Conservation (phyloP, 2,329 filamentous ascomycete genomes). For the Ophiostoma montium region DNA sequence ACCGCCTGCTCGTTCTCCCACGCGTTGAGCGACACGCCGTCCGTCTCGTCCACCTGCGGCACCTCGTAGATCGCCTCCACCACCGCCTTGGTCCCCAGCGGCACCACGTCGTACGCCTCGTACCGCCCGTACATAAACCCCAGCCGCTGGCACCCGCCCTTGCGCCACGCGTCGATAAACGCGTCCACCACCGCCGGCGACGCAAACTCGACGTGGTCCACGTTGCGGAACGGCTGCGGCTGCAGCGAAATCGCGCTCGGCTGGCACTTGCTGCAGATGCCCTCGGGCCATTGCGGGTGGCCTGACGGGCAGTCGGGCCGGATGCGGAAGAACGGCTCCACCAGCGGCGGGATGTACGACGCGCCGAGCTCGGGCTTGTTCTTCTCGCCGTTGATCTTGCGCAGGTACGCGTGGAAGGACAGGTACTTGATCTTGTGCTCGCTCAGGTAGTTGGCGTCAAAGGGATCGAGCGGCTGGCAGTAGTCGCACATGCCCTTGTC, state of each 20-base stretch:
- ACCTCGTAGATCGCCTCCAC: conserved; percentile 97
- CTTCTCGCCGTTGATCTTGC: conserved; percentile 89
- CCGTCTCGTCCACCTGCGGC: conserved; percentile 75
- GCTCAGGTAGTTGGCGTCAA: conserved; percentile 71
- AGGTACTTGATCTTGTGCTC: conserved; percentile 99
- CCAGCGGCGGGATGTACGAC: conserved; percentile 91
- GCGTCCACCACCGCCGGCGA: conserved; percentile 71
- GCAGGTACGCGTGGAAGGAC: conserved; percentile 86
- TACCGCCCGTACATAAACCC: conserved; percentile 89
- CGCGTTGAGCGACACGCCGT: conserved; percentile 71
- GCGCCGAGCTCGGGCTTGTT: conserved; percentile 90
- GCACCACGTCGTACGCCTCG: conserved; percentile 81
- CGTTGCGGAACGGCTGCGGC: conserved; percentile 87
- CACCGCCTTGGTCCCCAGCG: conserved; percentile 84
- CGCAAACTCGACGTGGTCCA: conserved; percentile 95
- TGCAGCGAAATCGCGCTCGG: conserved; percentile 93
- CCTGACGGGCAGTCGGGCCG: conserved; percentile 81
- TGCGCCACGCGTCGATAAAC: conserved; percentile 87
- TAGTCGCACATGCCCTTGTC: conserved; percentile 99
- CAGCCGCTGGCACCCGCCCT: conserved; percentile 67
- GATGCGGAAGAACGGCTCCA: conserved; percentile 85
- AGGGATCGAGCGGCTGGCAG: conserved; percentile 93
- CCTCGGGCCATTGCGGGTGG: conserved; percentile 85
- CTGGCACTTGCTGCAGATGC: conserved; percentile 96
- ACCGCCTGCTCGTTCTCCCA: conserved; percentile 79